Evolutionary conservation across 2,329 filamentous ascomycete species (phyloP), one percentile per base, ranked within the genome.

Genomic region (Talaromyces pinophilus): DNA sequence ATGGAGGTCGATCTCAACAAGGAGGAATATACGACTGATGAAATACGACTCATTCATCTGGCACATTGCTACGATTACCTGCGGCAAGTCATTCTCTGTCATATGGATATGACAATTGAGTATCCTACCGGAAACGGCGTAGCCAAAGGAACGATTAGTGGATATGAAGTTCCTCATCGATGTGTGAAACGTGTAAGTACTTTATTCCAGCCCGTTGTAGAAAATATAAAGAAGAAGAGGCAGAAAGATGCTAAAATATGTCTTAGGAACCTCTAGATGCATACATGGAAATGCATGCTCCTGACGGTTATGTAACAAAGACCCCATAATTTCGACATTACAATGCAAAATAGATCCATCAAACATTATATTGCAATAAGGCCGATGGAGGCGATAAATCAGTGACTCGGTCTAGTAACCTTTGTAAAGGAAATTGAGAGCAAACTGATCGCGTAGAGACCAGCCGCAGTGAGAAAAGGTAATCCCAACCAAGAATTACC

Each of bases 361-460:
- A 55, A 55, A 30, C 52, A 55, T 33, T 55, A 55, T 55, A 55
- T 55, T 55, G 52, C 52, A 55, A 55, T 55, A 55, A 55, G 52
- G 25, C 52, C 25, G 52, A 38, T 19, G 52, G 52, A 55, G 52
- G 17, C 52, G 28, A 33, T 55, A 55, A 33, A 55, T 55, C 28
- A 55, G 52, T 55, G 52, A 55, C 52, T 55, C 52, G 52, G 25
- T 55, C 28, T 55, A 55, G 52, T 55, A 55, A 55, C 8, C 15
- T 55, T 55, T 55, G 52, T 55, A 33, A 55, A 55, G 52, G 52
- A 55, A 55, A 55, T 55, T 30, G 52, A 55, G 28, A 57, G 28
- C 22, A 57, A 35, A 33, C 28, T 1, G 13, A 57, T 57, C 17
- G 28, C 52, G 11, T 57, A 57, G 52, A 57, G 52, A 57, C 28